A percentile compares a stretch with the other conserved stretches of the same genome.
phyloP scores from a whole-genome alignment of 192 early-diverging fungal species.

The Rhizoclosmatium sp. region DNA sequence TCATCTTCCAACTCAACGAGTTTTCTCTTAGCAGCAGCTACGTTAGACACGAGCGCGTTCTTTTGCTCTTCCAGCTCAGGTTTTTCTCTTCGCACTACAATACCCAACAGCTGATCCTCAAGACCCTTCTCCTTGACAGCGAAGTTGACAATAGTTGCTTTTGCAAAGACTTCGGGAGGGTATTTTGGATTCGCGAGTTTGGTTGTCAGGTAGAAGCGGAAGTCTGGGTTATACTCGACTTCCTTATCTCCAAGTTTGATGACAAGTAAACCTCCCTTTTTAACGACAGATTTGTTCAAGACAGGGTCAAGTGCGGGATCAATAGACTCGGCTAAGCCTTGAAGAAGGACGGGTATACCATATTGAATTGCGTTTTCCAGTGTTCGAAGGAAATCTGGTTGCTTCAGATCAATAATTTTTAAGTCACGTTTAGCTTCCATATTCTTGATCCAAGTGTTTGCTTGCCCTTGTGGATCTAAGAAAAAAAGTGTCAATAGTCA shows the following conservation, averaged over 20 bases:
- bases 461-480: constrained; percentile 63
- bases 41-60: constrained; percentile 62
- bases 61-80: constrained; percentile 72
- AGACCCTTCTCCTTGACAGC: constrained; percentile 70
- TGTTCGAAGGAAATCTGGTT: constrained; percentile 62
- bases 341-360: constrained; percentile 64
- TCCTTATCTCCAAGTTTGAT: constrained; percentile 70
- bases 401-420: constrained; percentile 68
- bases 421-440: constrained; percentile 63
- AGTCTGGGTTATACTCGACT: constrained; percentile 69
- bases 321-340: constrained; percentile 62
- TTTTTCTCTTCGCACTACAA: constrained; percentile 63
- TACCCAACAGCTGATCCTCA: constrained; percentile 69
- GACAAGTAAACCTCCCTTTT: constrained; percentile 59
- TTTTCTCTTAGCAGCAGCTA: constrained; percentile 65
- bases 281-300: constrained; percentile 65
- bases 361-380: constrained; percentile 66
- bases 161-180: constrained; percentile 69
- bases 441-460: constrained; percentile 72
- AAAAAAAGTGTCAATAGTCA: too few relatives aligned
- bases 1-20: constrained; percentile 69
- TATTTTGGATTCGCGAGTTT: constrained; percentile 69
- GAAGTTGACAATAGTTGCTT: constrained; percentile 70
- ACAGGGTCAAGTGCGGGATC: constrained; percentile 66
- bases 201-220: constrained; percentile 68